Evolutionary conservation across 768 basidiomycete genomes (phyloP).

Genomic region (Lactarius hengduanensis): DNA sequence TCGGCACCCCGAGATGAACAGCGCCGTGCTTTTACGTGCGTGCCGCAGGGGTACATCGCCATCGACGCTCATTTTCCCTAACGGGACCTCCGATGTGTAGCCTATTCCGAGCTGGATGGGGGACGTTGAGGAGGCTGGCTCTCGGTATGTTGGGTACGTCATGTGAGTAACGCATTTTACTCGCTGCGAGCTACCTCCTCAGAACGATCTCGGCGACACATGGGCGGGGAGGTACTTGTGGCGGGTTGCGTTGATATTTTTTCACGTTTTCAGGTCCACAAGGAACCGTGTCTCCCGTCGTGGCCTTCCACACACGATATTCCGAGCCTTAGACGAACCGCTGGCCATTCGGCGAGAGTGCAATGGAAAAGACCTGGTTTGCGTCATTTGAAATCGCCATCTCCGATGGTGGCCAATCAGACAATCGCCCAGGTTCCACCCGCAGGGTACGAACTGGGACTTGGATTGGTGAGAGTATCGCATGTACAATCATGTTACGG

Average conservation of each 20-base stretch:
- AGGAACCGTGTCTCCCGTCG: slow-evolving; percentile 36
- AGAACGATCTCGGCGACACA: slow-evolving; percentile 54
- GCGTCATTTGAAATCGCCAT: no score
- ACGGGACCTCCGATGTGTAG: slow-evolving; percentile 65
- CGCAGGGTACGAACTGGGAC: slow-evolving; percentile 40
- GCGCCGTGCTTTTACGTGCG: slow-evolving; percentile 85
- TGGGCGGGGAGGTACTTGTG: slow-evolving; percentile 78
- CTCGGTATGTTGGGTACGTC: slow-evolving; percentile 45
- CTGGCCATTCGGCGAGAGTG: no score
- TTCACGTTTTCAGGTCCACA: slow-evolving; percentile 47
- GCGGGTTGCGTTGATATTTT: slow-evolving; percentile 38
- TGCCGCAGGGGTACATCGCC: slow-evolving; percentile 87
- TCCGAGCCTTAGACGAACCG: no score
- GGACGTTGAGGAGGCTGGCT: neutral
- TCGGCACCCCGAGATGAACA: slow-evolving; percentile 81
- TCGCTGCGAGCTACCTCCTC: neutral
- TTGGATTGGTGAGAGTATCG: slow-evolving; percentile 40
- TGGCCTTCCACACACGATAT: no score
- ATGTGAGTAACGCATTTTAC: slow-evolving; percentile 43
- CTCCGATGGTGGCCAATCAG: no score
- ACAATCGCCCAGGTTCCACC: no score
- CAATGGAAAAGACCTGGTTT: no score
- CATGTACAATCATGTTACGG: no score
- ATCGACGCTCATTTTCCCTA: slow-evolving; percentile 84
- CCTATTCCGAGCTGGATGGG: neutral